A percentile compares a stretch with the other conserved stretches of the same genome.
Conservation (phyloP, 2,329 filamentous ascomycete species). For the Mycosphaerella arachidis region DNA sequence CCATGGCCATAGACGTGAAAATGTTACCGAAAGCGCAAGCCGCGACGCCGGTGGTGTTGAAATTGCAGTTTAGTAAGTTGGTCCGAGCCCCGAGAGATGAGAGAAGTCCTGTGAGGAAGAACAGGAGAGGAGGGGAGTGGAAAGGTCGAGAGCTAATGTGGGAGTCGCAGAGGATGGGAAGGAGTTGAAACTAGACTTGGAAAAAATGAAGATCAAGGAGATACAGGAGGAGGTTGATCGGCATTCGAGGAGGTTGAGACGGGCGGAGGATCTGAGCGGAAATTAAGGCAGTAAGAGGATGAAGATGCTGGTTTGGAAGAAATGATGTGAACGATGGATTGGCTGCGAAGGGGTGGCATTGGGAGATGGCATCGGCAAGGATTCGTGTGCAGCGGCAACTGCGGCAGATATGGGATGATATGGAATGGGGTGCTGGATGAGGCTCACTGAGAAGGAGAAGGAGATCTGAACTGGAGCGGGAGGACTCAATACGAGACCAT, state of each 20-base stretch:
- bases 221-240: conserved; percentile 85
- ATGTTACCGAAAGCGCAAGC: conserved; percentile 65
- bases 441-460: too few species aligned
- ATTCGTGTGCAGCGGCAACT: too few species aligned
- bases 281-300: conserved; percentile 3
- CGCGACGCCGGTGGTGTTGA: conserved; percentile 63
- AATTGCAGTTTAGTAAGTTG: conserved; percentile 76
- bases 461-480: too few species aligned
- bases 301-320: background rate
- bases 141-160: conserved; percentile 3
- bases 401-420: too few species aligned
- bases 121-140: background rate
- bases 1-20: conserved; percentile 72
- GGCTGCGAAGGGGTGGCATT: background rate
- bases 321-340: background rate
- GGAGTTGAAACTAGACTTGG: conserved; percentile 75
- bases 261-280: conserved; percentile 71
- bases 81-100: background rate
- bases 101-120: too few species aligned
- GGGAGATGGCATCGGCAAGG: too few species aligned
- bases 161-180: conserved; percentile 75
- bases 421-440: too few species aligned
- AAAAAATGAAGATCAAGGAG: conserved; percentile 77
- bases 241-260: conserved; percentile 75
- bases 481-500: too few species aligned